These are phyloP conservation scores for Cryptosporidium xiaoi DNA, from an alignment of 169 alveolate genomes.

Conservation along the genomic window DNA sequence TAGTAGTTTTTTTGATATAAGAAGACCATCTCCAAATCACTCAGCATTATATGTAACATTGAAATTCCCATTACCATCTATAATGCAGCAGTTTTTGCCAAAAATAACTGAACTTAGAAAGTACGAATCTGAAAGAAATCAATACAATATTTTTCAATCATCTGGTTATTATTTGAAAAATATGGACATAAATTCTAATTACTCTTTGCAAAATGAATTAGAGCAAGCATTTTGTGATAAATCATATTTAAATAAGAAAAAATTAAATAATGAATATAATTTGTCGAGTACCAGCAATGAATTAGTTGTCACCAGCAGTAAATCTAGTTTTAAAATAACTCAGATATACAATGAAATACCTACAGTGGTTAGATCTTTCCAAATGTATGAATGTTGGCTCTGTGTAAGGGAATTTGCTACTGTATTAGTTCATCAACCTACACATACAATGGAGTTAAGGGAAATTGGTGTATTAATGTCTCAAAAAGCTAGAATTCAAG, in stretches of 20 bases:
- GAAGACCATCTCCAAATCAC: slow-evolving; percentile 72
- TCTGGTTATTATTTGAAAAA: too few relatives aligned
- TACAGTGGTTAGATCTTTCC: slow-evolving; percentile 29
- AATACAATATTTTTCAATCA: slow-evolving; percentile 5
- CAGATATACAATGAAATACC: slow-evolving; percentile 30
- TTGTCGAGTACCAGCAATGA: too few relatives aligned
- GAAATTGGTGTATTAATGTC: slow-evolving; percentile 74
- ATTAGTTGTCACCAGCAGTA: not conserved
- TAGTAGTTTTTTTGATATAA: slow-evolving; percentile 57
- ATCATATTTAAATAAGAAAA: not conserved
- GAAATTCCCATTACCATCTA: slow-evolving; percentile 55
- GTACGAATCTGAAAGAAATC: slow-evolving; percentile 41
- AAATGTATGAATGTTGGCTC: slow-evolving; percentile 71
- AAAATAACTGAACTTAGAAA: slow-evolving; percentile 43
- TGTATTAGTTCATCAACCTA: slow-evolving; percentile 66
- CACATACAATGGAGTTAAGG: slow-evolving; percentile 67
- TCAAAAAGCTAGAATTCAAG: slow-evolving; percentile 73
- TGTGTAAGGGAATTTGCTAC: slow-evolving; percentile 74
- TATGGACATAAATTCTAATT: slow-evolving; percentile 8
- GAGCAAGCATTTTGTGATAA: slow-evolving; percentile 13
- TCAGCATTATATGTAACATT: slow-evolving; percentile 70
- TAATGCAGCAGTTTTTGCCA: slow-evolving; percentile 67
- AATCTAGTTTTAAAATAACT: not conserved
- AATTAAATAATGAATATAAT: not conserved
- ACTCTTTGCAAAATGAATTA: slow-evolving; percentile 3